Evolutionary conservation across 106 monocot species (phyloP).

Genomic region (Iris macrosiphon): DNA sequence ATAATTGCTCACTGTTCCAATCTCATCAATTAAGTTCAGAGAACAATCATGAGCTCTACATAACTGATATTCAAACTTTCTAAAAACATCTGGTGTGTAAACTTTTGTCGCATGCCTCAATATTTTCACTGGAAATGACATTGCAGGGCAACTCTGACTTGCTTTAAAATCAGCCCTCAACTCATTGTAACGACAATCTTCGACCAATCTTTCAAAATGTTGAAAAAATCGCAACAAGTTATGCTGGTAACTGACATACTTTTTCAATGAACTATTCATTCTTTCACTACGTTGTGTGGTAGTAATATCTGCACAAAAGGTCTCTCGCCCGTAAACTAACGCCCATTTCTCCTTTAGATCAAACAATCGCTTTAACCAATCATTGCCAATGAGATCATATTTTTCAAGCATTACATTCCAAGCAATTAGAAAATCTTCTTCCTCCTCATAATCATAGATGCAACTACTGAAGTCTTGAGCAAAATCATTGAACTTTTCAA

Average conservation of each 20-base stretch:
- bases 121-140: background rate
- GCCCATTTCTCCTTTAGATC: constrained; percentile 10
- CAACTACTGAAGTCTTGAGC: constrained; percentile 1
- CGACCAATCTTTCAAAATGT: constrained; percentile 5
- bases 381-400: constrained; percentile 8
- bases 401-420: constrained; percentile 9
- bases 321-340: constrained; percentile 7
- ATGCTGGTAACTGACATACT: background rate
- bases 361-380: constrained; percentile 2
- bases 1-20: constrained; percentile 1
- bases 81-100: constrained; percentile 10
- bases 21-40: constrained; percentile 2
- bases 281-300: background rate
- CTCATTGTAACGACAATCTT: constrained; percentile 4
- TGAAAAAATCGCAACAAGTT: constrained; percentile 2
- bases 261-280: constrained; percentile 6
- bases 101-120: constrained; percentile 5
- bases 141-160: background rate
- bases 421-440: background rate
- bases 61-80: constrained; percentile 15
- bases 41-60: constrained; percentile 9
- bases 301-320: constrained; percentile 8
- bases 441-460: constrained; percentile 7
- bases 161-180: constrained; percentile 1
- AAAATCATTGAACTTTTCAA: constrained; percentile 1